phyloP scores from a whole-genome alignment of 768 basidiomycete genomes.

The Tylopilus cervinicoccineus region DNA sequence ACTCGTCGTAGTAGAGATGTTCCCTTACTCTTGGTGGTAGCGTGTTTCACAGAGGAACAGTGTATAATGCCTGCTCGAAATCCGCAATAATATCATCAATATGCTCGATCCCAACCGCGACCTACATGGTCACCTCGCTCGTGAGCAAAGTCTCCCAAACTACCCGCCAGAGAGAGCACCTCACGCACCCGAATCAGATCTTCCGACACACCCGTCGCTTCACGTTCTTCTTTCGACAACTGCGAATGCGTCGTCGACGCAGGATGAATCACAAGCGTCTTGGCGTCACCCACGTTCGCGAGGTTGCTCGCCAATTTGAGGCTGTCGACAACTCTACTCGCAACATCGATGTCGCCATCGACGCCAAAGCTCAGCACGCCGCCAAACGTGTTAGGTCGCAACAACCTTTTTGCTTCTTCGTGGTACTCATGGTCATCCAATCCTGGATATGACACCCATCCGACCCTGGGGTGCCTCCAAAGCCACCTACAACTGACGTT shows the following conservation, averaged over 20 bases:
- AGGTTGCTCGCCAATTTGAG: slow-evolving; percentile 69
- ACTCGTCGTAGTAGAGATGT: no score
- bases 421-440: slow-evolving; percentile 60
- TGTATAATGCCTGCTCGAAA: slow-evolving; percentile 38
- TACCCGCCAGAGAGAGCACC: no score
- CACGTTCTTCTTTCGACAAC: slow-evolving; percentile 45
- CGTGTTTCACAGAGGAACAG: no score
- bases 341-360: slow-evolving; percentile 49
- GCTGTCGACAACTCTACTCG: slow-evolving; percentile 62
- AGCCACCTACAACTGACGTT: slow-evolving; percentile 44
- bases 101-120: slow-evolving; percentile 44
- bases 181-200: slow-evolving; percentile 54
- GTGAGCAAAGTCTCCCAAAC: no score
- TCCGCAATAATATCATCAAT: slow-evolving; percentile 46
- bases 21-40: no score
- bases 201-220: slow-evolving; percentile 45
- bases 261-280: slow-evolving; percentile 61
- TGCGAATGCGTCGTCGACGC: slow-evolving; percentile 59
- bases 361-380: slow-evolving; percentile 79
- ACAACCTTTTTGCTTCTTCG: slow-evolving; percentile 48
- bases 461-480: slow-evolving; percentile 57
- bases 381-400: slow-evolving; percentile 54
- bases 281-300: slow-evolving; percentile 67
- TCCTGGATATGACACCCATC: slow-evolving; percentile 80
- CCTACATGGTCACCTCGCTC: no score